These are phyloP conservation scores for Setomelanomma holmii DNA, from an alignment of 2,329 filamentous ascomycete genomes.

Conservation along the genomic window DNA sequence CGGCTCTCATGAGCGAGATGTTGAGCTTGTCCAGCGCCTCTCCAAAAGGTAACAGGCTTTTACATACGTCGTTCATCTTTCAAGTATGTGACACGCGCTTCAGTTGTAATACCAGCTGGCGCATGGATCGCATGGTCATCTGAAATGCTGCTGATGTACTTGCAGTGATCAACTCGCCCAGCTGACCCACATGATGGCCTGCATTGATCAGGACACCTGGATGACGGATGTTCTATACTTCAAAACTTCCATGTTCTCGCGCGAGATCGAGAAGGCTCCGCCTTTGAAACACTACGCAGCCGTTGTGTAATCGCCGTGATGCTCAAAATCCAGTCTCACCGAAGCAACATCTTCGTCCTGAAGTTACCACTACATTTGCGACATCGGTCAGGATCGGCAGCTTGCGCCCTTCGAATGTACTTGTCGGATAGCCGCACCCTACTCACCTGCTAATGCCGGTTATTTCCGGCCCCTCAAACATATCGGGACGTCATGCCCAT, in stretches of 20 bases:
- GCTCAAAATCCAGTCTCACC: no score
- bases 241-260: constrained; percentile 19
- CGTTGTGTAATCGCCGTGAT: constrained; percentile 7
- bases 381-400: not conserved
- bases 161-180: constrained; percentile 24
- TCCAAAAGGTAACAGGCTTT: constrained; percentile 13
- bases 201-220: constrained; percentile 23
- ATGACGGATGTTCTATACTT: constrained; percentile 26
- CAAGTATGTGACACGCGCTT: not conserved
- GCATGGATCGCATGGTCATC: not conserved
- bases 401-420: not conserved
- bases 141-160: constrained; percentile 9
- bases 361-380: not conserved
- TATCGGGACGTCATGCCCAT: constrained; percentile 4
- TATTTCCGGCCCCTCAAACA: constrained; percentile 8
- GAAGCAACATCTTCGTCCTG: no score
- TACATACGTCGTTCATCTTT: not conserved
- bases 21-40: constrained; percentile 38
- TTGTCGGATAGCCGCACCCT: no score
- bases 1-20: constrained; percentile 50
- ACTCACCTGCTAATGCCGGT: constrained; percentile 16
- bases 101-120: no score
- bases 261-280: constrained; percentile 1
- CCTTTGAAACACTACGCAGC: constrained; percentile 12
- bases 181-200: constrained; percentile 22